Evolutionary conservation across 1,139 yeast species (phyloP).

Genomic region (Ogataea hybrid): DNA sequence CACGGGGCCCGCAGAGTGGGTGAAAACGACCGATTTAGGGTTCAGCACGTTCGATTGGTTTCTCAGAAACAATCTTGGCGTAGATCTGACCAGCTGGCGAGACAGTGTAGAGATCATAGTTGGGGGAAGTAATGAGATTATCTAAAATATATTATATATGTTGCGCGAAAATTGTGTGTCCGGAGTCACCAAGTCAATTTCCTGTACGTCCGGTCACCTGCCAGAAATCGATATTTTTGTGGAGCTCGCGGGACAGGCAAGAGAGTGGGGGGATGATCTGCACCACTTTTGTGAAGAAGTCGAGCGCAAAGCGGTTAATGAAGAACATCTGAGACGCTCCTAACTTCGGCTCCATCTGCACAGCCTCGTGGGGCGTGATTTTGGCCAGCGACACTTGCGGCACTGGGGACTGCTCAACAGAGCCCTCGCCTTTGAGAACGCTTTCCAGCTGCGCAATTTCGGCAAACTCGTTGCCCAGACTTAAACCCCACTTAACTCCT

Average conservation of each 20-base stretch:
- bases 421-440: slow-evolving; percentile 30
- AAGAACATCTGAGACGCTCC: slow-evolving; percentile 83
- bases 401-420: slow-evolving; percentile 4
- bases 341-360: slow-evolving; percentile 46
- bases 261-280: slow-evolving; percentile 54
- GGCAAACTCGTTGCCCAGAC: slow-evolving; percentile 71
- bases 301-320: slow-evolving; percentile 77
- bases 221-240: slow-evolving; percentile 43
- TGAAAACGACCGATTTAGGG: slow-evolving; percentile 50
- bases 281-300: slow-evolving; percentile 65
- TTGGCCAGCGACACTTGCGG: slow-evolving; percentile 8
- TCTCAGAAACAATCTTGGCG: slow-evolving; percentile 10
- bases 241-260: slow-evolving; percentile 44
- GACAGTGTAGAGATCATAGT: slow-evolving; percentile 7
- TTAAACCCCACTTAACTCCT: slow-evolving; percentile 84
- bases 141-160: slow-evolving; percentile 3
- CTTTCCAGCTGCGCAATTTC: slow-evolving; percentile 61
- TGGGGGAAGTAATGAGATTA: neutral
- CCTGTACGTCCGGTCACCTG: slow-evolving; percentile 42
- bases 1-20: slow-evolving; percentile 50
- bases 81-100: slow-evolving; percentile 9
- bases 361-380: slow-evolving; percentile 35
- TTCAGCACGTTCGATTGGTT: slow-evolving; percentile 43
- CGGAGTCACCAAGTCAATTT: slow-evolving; percentile 48
- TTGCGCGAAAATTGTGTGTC: slow-evolving; percentile 5